Evolutionary conservation across 2,329 filamentous ascomycete species (phyloP), one percentile per base, ranked within the genome.

Genomic region (Nigrospora osmanthi): DNA sequence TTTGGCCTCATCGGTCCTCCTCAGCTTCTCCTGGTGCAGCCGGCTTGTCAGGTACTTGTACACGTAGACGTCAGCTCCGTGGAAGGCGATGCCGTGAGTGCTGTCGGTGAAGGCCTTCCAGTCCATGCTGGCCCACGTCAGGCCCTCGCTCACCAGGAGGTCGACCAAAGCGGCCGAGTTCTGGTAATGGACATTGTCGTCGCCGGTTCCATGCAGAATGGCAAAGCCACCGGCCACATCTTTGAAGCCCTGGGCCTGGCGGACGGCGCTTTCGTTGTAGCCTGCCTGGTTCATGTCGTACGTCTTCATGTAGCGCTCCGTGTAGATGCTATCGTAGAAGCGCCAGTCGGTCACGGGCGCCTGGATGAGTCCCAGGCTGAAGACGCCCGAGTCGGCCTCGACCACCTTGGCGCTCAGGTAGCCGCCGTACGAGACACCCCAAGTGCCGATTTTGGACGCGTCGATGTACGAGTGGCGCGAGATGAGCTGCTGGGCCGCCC

Each of bases 151-250:
- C 31, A 85, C 76, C 0, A 87, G 62, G 17, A 81, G 58, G 52
- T 87, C 81, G 0, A 80, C 64, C 32, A 87, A 59, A 1, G 75
- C 79, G 0, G 81, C 81, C 0, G 75, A 55, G 49, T 87, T 78
- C 62, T 86, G 81, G 57, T 83, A 85, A 55, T 87, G 83, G 13
- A 86, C 83, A 42, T 87, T 87, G 53, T 86, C 83, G 50, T 87
- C 83, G 0, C 80, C 81, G 0, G 78, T 78, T 0, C 82, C 83
- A 54, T 87, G 83, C 48, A 81, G 72, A 37, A 87, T 69, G 6
- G 80, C 65, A 49, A 84, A 78, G 2, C 75, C 72, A 4, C 83
- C 83, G 0, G 67, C 66, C 10, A 83, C 70, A 43, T 75, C 75
- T 63, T 78, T 77, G 69, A 87, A 87, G 0, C 83, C 82, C 0